A percentile compares a stretch with the other conserved stretches of the same genome.
Evolutionary conservation across 148 eudicot genomes (phyloP).

Genomic region (Oxyria digyna): DNA sequence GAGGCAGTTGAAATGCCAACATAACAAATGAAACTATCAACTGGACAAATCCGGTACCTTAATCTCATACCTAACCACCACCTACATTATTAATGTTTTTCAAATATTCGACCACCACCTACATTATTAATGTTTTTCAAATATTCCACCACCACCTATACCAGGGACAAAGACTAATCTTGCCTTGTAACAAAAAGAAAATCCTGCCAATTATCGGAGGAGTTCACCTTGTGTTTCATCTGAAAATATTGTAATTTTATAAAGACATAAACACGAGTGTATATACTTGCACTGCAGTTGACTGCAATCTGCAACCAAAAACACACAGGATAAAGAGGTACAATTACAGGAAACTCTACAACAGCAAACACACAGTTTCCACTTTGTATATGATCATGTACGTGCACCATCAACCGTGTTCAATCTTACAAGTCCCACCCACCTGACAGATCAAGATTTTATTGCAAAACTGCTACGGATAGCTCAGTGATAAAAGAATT

Average conservation of each 20-base stretch:
- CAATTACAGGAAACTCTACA: neutral
- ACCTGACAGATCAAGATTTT: neutral
- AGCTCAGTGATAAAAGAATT: neutral
- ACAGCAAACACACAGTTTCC: neutral
- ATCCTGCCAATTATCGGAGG: neutral
- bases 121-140: neutral
- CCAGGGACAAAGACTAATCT: too few species aligned
- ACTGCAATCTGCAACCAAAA: conserved; percentile 3
- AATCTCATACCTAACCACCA: neutral
- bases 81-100: neutral
- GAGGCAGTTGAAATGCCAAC: too few species aligned
- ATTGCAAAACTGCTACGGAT: neutral
- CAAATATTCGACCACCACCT: neutral
- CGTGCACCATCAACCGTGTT: conserved; percentile 4
- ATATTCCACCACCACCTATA: neutral
- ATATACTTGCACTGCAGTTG: neutral
- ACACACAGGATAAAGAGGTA: neutral
- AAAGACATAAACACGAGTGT: neutral
- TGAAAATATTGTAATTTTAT: neutral
- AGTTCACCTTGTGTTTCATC: neutral
- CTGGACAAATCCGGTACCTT: too few species aligned
- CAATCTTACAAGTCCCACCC: neutral
- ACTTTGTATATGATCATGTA: neutral
- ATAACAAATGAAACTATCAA: too few species aligned
- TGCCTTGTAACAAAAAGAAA: too few species aligned